Conservation (phyloP, 1,284 basidiomycete species). For the Meripilus lineatus region DNA sequence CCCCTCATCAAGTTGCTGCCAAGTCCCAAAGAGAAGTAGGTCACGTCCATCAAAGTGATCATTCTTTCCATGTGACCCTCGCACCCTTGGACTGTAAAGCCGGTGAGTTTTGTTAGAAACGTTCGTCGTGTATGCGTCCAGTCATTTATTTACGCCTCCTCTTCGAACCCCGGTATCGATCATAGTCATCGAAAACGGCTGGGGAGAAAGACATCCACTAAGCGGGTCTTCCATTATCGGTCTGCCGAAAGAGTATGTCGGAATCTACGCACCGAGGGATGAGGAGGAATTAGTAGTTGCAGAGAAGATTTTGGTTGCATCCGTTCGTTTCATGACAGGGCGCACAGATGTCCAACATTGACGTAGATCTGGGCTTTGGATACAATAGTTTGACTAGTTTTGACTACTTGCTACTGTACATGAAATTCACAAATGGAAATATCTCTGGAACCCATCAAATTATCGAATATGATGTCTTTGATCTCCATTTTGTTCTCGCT, state of each 20-base stretch:
- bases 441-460: too few species aligned
- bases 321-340: constrained; percentile 9
- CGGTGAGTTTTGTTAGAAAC: constrained; percentile 10
- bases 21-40: constrained; percentile 17
- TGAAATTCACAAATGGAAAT: too few species aligned
- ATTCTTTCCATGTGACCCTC: constrained; percentile 20
- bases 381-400: too few species aligned
- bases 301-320: constrained; percentile 19
- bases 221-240: constrained; percentile 11
- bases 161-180: background rate
- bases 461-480: too few species aligned
- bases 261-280: constrained; percentile 23
- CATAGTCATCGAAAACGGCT: constrained; percentile 22
- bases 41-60: constrained; percentile 21
- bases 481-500: too few species aligned
- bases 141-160: background rate
- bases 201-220: constrained; percentile 23
- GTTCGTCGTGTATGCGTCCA: background rate
- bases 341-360: constrained; percentile 1
- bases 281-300: constrained; percentile 20
- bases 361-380: too few species aligned
- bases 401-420: too few species aligned
- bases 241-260: constrained; percentile 22
- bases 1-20: constrained; percentile 14
- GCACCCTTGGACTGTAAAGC: constrained; percentile 21